Conservation (phyloP, 164 flowering plant genomes). For the Macadamia integrifolia region DNA sequence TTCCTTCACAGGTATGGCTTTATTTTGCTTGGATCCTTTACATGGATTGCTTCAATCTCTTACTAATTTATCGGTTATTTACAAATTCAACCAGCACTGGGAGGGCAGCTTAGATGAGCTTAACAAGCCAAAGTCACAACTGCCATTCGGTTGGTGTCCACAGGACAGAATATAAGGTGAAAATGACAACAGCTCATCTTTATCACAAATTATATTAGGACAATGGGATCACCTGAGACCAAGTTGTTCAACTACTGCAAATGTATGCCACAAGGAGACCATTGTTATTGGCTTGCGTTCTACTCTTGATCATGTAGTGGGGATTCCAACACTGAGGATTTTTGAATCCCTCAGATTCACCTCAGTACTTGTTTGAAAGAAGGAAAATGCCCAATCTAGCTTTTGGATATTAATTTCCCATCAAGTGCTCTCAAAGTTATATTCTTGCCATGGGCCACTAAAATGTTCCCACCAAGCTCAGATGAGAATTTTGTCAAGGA, state of each 20-base stretch:
- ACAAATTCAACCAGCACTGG: slow-evolving; percentile 46
- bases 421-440: slow-evolving; percentile 41
- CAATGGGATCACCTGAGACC: slow-evolving; percentile 37
- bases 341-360: slow-evolving; percentile 74
- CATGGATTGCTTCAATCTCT: too few species aligned
- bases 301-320: slow-evolving; percentile 37
- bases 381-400: slow-evolving; percentile 50
- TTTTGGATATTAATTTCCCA: slow-evolving; percentile 89
- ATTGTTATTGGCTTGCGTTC: slow-evolving; percentile 18
- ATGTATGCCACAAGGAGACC: slow-evolving; percentile 32
- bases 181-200: slow-evolving; percentile 43
- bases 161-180: slow-evolving; percentile 64
- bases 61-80: too few species aligned
- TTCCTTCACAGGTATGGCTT: too few species aligned
- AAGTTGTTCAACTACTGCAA: slow-evolving; percentile 32
- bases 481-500: slow-evolving; percentile 36
- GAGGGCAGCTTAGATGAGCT: slow-evolving; percentile 93
- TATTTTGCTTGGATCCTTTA: too few species aligned
- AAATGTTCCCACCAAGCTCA: slow-evolving; percentile 24
- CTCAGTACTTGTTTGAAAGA: slow-evolving; percentile 41
- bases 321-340: slow-evolving; percentile 93
- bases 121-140: slow-evolving; percentile 78
- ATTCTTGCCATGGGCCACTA: slow-evolving; percentile 22
- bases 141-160: slow-evolving; percentile 71
- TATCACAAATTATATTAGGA: slow-evolving; percentile 44